A percentile compares a stretch with the other conserved stretches of the same genome.
phyloP scores from a whole-genome alignment of 2,329 filamentous ascomycete species.

The Teratosphaeria zuluensis region DNA sequence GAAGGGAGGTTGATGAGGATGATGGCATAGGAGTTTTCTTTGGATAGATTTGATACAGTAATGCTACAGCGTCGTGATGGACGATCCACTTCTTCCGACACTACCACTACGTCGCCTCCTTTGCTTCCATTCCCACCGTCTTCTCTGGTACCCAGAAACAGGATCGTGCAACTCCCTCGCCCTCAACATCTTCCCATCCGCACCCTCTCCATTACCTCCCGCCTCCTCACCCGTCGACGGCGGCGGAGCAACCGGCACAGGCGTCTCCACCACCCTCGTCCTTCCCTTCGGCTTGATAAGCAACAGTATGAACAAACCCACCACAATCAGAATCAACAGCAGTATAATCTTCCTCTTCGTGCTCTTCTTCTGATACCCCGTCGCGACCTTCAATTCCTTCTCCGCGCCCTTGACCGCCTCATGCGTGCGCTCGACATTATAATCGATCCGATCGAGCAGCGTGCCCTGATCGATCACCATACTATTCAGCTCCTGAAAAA shows the following conservation, averaged over 20 bases:
- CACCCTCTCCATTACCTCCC: background rate
- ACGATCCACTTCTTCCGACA: background rate
- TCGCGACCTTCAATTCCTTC: conserved; percentile 80
- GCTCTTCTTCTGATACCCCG: conserved; percentile 76
- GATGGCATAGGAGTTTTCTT: background rate
- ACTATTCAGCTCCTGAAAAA: conserved; percentile 89
- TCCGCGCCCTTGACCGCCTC: conserved; percentile 86
- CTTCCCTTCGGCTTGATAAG: conserved; percentile 62
- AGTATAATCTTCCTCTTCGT: conserved; percentile 91
- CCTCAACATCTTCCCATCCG: background rate
- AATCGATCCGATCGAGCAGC: conserved; percentile 48
- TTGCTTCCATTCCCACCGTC: conserved; percentile 5
- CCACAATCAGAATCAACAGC: conserved; percentile 72
- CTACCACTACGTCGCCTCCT: background rate
- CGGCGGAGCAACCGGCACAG: background rate
- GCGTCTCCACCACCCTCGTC: background rate
- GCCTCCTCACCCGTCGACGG: background rate
- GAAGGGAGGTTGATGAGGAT: background rate
- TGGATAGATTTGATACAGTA: background rate
- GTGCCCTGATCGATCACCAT: conserved; percentile 60
- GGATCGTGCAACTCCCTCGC: background rate
- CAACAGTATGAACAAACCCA: conserved; percentile 76
- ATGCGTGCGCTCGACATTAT: conserved; percentile 95
- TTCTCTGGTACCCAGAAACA: background rate
- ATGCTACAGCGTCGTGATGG: background rate